phyloP scores from a whole-genome alignment of 78 protist species.

The Mastigamoeba balamuthi region DNA sequence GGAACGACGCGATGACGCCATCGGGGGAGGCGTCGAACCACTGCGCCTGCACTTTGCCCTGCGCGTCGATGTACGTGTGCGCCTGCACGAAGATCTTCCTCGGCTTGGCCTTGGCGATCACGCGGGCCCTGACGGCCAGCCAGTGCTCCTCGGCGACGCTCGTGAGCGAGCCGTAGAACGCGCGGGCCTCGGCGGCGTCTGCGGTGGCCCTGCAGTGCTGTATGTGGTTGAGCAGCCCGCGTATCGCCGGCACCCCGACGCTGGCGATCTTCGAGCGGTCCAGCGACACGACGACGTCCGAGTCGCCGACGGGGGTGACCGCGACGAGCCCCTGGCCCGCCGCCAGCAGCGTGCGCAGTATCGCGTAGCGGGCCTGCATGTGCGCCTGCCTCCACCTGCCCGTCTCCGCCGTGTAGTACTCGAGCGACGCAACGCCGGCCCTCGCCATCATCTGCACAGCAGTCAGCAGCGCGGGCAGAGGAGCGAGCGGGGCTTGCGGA shows the following conservation, averaged over 20 bases:
- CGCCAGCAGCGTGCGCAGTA: constrained; percentile 42
- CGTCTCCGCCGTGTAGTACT: constrained; percentile 53
- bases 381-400: constrained; percentile 53
- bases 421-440: constrained; percentile 57
- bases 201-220: constrained; percentile 20
- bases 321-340: constrained; percentile 30
- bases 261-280: constrained; percentile 40
- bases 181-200: not conserved
- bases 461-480: too few relatives aligned
- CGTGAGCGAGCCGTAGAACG: not conserved
- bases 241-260: constrained; percentile 42
- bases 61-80: constrained; percentile 6
- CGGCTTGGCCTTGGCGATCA: constrained; percentile 28
- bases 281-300: constrained; percentile 11
- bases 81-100: constrained; percentile 32
- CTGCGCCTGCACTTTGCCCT: constrained; percentile 8
- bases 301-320: not conserved
- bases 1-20: too few relatives aligned
- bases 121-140: constrained; percentile 15
- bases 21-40: constrained; percentile 8
- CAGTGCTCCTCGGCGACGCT: too few relatives aligned
- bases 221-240: constrained; percentile 13
- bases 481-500: too few relatives aligned
- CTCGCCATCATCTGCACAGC: constrained; percentile 72
- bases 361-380: constrained; percentile 62